Percentiles rank a stretch among this genome's conserved stretches.
Evolutionary conservation across 2,329 filamentous ascomycete species (phyloP).

Genomic region (Epichloe brachyelytri): DNA sequence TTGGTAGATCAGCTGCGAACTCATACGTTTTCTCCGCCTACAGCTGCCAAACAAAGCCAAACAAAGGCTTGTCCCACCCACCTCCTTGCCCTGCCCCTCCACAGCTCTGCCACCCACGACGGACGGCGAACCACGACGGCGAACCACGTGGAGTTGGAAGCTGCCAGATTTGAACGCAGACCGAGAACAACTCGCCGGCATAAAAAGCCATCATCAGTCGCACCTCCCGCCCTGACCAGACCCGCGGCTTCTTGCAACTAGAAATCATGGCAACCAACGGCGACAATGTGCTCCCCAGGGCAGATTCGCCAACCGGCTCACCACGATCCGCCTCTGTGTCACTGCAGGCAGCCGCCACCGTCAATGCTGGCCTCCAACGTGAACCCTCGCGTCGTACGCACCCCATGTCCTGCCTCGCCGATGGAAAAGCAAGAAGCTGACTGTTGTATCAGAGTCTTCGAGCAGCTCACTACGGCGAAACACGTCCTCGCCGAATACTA

Average conservation of each 20-base stretch:
- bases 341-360: constrained; percentile 61
- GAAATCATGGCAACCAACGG: constrained; percentile 17
- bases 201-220: not conserved
- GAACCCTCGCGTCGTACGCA: constrained; percentile 43
- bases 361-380: constrained; percentile 64
- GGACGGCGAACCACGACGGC: not conserved
- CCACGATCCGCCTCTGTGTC: constrained; percentile 55
- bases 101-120: not conserved
- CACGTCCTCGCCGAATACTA: constrained; percentile 31
- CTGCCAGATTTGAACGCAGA: not conserved
- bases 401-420: not conserved
- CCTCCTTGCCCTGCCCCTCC: not conserved
- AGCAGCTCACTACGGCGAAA: constrained; percentile 35
- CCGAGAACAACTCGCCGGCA: not conserved
- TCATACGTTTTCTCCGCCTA: not conserved
- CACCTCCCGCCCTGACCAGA: not conserved
- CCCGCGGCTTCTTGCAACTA: too few relatives aligned
- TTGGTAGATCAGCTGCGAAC: too few relatives aligned
- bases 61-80: too few relatives aligned
- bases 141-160: not conserved
- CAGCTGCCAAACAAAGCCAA: too few relatives aligned
- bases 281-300: constrained; percentile 14
- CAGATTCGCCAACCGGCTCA: constrained; percentile 45
- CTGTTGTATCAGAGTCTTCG: constrained; percentile 33
- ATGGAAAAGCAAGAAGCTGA: not conserved